These are phyloP conservation scores for Penicillium pancosmium DNA, from an alignment of 495 filamentous ascomycete genomes.

Conservation along the genomic window DNA sequence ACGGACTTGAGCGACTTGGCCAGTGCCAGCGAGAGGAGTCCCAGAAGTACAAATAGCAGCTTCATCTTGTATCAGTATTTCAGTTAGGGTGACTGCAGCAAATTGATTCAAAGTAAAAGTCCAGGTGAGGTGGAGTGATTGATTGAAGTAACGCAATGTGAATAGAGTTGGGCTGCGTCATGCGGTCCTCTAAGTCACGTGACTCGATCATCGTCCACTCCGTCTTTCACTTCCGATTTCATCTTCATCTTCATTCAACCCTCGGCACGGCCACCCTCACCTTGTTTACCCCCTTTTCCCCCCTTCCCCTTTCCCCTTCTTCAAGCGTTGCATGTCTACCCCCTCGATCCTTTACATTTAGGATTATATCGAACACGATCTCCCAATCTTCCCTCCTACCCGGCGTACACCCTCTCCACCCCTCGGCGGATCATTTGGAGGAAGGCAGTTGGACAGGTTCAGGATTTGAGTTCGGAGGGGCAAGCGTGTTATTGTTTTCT, in stretches of 20 bases:
- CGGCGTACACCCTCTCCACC: slow-evolving; percentile 14
- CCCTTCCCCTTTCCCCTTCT: slow-evolving; percentile 10
- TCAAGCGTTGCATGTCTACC: slow-evolving; percentile 18
- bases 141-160: too few relatives aligned
- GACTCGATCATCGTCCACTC: too few relatives aligned
- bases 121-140: not conserved
- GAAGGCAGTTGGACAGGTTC: slow-evolving; percentile 28
- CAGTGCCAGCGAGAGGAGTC: slow-evolving; percentile 56
- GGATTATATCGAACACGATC: slow-evolving; percentile 7
- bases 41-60: slow-evolving; percentile 52
- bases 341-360: slow-evolving; percentile 10
- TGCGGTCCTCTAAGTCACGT: too few relatives aligned
- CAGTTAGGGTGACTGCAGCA: not conserved
- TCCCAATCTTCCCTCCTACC: slow-evolving; percentile 8
- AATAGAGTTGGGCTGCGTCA: too few relatives aligned
- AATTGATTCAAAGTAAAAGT: not conserved
- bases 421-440: slow-evolving; percentile 16
- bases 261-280: not conserved
- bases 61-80: slow-evolving; percentile 57
- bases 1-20: slow-evolving; percentile 68
- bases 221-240: too few relatives aligned
- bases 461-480: slow-evolving; percentile 31
- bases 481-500: slow-evolving; percentile 37
- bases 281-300: not conserved
- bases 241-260: slow-evolving; percentile 14